Evolutionary conservation across 306 rosid species (phyloP), one percentile per base, ranked within the genome.

Genomic region (Lathyrus sativus): DNA sequence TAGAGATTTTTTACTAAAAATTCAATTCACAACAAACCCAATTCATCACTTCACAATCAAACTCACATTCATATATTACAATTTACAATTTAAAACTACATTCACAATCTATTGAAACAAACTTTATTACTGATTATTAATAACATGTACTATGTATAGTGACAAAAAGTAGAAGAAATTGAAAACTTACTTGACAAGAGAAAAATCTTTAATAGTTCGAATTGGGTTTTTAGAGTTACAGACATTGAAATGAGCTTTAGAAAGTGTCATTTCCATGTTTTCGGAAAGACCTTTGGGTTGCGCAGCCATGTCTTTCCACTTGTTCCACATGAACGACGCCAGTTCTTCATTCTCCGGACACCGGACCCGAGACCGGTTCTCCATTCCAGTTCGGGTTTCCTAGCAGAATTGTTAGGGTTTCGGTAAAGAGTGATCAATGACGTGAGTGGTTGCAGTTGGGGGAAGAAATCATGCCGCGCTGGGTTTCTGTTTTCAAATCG

Each of bases 171-270:
- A 15, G 33, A 3, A 1, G 11, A 22, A 74, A 71, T 15, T 28
- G n/a, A 11, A 15, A 13, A 74, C 86, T 4, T 80, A 93, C 98
- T 88, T 93, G 82, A 90, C 73, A 46, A 71, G 79, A 55, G 96
- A 88, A 64, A 93, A 85, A 12, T 93, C 96, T 67, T 81, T 88
- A 78, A 90, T 79, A 48, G 90, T 88, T 62, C 15, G 75, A 74
- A 92, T 79, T 5, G 93, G 84, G 60, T 19, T 77, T 79, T 76
- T 86, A 67, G 91, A 90, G 85, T 62, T 78, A 63, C 91, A 86
- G 41, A 92, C 37, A 65, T 88, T 92, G 71, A 77, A 66, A 65
- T 89, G 92, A 2, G 98, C 96, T 74, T 90, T 92, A 18, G 91
- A 83, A 15, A 92, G 86, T 46, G 91, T 68, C 87, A 63, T 81